Evolutionary conservation across 352 stramenopile species (phyloP).

Genomic region (Phytophthora vignae): DNA sequence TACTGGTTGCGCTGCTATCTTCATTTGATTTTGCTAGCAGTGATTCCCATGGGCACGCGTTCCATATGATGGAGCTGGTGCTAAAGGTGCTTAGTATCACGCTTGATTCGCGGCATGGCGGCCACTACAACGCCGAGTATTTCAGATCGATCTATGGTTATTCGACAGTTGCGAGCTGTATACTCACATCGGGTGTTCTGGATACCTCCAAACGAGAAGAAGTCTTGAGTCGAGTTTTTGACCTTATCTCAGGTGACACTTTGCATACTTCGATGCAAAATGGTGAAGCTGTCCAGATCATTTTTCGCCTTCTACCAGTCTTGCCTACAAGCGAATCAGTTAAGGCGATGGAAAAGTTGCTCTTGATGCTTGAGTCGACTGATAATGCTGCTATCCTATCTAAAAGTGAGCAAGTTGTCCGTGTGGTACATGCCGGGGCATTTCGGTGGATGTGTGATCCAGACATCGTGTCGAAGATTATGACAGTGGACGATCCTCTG

Average conservation of each 20-base stretch:
- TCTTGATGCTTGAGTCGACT: constrained; percentile 56
- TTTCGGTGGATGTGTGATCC: constrained; percentile 68
- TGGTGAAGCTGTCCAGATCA: constrained; percentile 56
- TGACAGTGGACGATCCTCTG: constrained; percentile 40
- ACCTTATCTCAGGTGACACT: constrained; percentile 57
- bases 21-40: constrained; percentile 48
- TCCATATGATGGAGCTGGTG: constrained; percentile 61
- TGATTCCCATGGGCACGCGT: constrained; percentile 28
- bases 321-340: constrained; percentile 41
- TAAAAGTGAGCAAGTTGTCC: constrained; percentile 55
- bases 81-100: constrained; percentile 58
- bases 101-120: constrained; percentile 43
- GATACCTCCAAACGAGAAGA: constrained; percentile 38
- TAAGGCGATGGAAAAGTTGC: constrained; percentile 43
- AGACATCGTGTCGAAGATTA: constrained; percentile 44
- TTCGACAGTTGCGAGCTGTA: constrained; percentile 60
- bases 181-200: constrained; percentile 62
- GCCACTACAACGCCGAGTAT: constrained; percentile 42
- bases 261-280: constrained; percentile 66
- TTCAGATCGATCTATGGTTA: constrained; percentile 58
- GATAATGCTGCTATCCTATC: constrained; percentile 49
- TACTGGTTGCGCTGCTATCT: constrained; percentile 65
- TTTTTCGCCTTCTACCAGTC: constrained; percentile 60
- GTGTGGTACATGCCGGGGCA: constrained; percentile 56
- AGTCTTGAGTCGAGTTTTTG: constrained; percentile 62